Base-by-base conservation (phyloP, 2,329 filamentous ascomycete species). In the Colletotrichum orbiculare region DNA sequence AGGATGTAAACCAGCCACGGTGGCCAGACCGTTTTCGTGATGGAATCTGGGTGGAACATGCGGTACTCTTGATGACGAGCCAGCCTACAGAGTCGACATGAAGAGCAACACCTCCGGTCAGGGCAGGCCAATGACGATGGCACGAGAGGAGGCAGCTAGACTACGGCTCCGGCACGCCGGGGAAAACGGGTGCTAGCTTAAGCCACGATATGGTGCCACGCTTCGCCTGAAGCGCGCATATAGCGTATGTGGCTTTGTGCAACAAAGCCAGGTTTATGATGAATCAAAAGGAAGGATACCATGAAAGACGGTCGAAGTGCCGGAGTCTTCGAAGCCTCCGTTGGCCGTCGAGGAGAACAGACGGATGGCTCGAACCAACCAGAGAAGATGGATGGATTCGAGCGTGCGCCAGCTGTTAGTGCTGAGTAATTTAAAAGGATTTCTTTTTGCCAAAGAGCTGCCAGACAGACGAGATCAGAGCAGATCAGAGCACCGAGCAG, bases 1-100 rank as follows among this genome's bases (percentile, higher is more conserved):
- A 68, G 67, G 54, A 67, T 67, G 66, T 67, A 56, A 67, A 41
- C 11, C n/a, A 49, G 49, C 43, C 45, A 8, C 33, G 15, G 25
- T 45, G 41, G 35, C 33, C 13, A 12, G 45, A 41, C 38, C 15
- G 46, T 53, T 42, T 17, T 42, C n/a, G 42, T 25, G 42, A 54
- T 38, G 35, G 35, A 54, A 45, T 39, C 4, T 37, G 38, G 64
- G 60, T 37, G 49, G 25, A 15, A 39, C 45, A 34, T 6, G 47
- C 35, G 45, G 45, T 38, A 34, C 12, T 12, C 53, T 47, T 25
- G 9, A 41, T 12, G 35, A 17, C 8, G 17, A 13, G 25, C 45
- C 34, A 39, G 46, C 11, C 46, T 11, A 13, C 8, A 46, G 35
- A 58, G 11, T 13, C 33, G 6, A 46, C 38, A 8, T 10, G 33